Evolutionary conservation across 345 rosid species (phyloP).

Genomic region (Carallia pectinifolia): DNA sequence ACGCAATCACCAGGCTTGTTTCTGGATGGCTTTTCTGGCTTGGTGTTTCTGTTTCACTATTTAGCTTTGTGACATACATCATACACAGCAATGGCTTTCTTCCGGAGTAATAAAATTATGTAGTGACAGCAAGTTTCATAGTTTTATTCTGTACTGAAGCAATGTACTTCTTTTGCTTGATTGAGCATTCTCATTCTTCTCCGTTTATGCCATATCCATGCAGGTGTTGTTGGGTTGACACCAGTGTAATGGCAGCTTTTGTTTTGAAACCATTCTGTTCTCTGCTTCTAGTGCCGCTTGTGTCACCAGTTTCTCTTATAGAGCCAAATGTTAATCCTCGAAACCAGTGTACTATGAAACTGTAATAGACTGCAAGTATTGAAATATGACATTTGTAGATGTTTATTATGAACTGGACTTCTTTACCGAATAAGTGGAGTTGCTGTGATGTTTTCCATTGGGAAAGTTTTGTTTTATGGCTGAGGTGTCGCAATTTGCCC

Average conservation of each 20-base stretch:
- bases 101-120: too few species aligned
- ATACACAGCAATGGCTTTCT: too few species aligned
- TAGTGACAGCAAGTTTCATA: too few species aligned
- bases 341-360: slow-evolving; percentile 8
- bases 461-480: background rate
- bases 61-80: too few species aligned
- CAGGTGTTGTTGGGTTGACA: slow-evolving; percentile 84
- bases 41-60: too few species aligned
- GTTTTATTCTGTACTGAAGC: too few species aligned
- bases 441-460: slow-evolving; percentile 9
- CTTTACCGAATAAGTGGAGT: slow-evolving; percentile 11
- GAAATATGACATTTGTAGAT: slow-evolving; percentile 10
- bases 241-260: slow-evolving; percentile 32
- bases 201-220: slow-evolving; percentile 11
- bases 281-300: slow-evolving; percentile 17
- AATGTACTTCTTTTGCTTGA: background rate
- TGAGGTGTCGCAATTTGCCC: too few species aligned
- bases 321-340: slow-evolving; percentile 11
- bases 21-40: too few species aligned
- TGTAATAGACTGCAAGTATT: slow-evolving; percentile 18
- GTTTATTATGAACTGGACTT: slow-evolving; percentile 13
- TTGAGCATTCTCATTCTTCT: slow-evolving; percentile 1
- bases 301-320: slow-evolving; percentile 19
- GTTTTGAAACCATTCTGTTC: background rate
- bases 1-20: too few species aligned